Evolutionary conservation across 805 yeast genomes (phyloP), one percentile per base, ranked within the genome.

Genomic region (Sporopachydermia quercuum): DNA sequence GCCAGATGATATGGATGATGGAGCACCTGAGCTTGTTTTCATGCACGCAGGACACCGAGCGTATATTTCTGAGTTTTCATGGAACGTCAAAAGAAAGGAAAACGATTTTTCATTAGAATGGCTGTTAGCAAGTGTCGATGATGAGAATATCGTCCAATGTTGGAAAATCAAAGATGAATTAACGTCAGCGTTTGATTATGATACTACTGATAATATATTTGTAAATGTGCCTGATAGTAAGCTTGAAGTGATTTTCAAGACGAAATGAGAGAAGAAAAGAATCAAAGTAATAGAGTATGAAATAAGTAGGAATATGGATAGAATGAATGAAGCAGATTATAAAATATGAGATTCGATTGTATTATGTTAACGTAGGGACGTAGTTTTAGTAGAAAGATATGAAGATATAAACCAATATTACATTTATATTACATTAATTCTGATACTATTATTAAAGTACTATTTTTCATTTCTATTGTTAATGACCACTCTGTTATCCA

Each of bases 21-120:
- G 94, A 34, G 80, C 80, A 18, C 89, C 94, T 3, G 96, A 85
- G 55, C 59, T 85, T 27, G 63, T 84, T 49, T 80, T 84, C 86
- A 80, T 85, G 78, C 95, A 85, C 54, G 94, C 93, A 33, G 95
- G 95, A 15, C 94, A 85, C 53, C 77, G 86, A 15, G 78, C 84
- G 14, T 66, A 78, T 4, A 77, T 82, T 14, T 75, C 77, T 35
- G 94, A 82, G 54, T 64, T 82, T 47, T 69, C 76, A 23, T 76
- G 83, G 66, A 78, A 76, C 51, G 75, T 77, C 4, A 52, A 54
- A 34, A 66, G 75, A 42, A 82, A 82, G n/a, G 30, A 23, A n/a
- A n/a, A n/a, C 8, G 30, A 23, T n/a, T 23, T 8, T 23, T 8
- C 13, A n/a, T n/a, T 23, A n/a, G 30, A 23, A 23, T 82, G 89